These are phyloP conservation scores for Leccinum holopus DNA, from an alignment of 1,284 basidiomycete species.

Conservation along the genomic window DNA sequence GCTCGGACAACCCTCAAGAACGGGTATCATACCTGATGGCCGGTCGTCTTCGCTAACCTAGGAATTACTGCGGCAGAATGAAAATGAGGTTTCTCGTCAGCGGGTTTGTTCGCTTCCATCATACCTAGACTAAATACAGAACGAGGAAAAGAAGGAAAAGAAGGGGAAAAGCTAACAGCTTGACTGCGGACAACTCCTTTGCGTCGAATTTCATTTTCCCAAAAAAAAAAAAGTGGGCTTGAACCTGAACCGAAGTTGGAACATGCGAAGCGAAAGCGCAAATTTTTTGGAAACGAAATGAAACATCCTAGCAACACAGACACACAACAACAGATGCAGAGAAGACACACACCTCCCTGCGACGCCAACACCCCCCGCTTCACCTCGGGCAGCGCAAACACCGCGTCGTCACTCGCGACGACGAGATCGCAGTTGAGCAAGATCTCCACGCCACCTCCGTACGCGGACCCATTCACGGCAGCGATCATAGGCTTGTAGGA, in stretches of 20 bases:
- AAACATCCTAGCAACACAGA: neutral
- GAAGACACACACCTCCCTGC: conserved; percentile 60
- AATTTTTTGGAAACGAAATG: neutral
- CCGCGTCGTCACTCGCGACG: conserved; percentile 68
- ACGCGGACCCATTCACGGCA: conserved; percentile 77
- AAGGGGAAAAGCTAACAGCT: neutral
- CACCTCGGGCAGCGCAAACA: conserved; percentile 80
- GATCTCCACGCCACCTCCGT: conserved; percentile 81
- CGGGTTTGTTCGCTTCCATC: conserved; percentile 10
- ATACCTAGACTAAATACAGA: conserved; percentile 9
- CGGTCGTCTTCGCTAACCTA: conserved; percentile 56
- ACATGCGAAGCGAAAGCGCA: neutral
- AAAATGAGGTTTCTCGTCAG: conserved; percentile 14
- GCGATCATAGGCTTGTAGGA: conserved; percentile 79
- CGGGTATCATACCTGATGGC: conserved; percentile 58
- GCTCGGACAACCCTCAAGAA: conserved; percentile 26
- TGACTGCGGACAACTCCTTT: neutral
- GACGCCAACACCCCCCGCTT: conserved; percentile 75
- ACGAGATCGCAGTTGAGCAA: conserved; percentile 82
- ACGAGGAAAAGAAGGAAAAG: conserved; percentile 5
- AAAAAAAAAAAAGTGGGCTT: neutral
- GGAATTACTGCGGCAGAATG: conserved; percentile 52
- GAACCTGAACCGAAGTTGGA: neutral
- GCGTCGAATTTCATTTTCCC: neutral
- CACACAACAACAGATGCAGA: neutral